These are phyloP conservation scores for Epichloe typhina DNA, from an alignment of 2,329 filamentous ascomycete genomes.

Conservation along the genomic window DNA sequence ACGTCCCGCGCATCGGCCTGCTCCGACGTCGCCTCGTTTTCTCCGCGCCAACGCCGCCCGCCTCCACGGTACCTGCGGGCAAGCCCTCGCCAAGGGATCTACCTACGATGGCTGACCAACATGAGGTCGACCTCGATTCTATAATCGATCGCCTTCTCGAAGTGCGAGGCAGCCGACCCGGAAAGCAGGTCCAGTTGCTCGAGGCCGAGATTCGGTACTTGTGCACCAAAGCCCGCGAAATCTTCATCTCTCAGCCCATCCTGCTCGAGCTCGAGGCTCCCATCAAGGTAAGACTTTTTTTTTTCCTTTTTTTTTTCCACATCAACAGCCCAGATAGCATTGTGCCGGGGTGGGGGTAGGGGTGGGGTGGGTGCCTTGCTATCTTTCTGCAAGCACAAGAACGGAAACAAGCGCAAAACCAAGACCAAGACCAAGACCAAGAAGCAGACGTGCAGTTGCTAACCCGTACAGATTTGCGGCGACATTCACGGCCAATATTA, in stretches of 20 bases:
- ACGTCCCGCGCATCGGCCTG: slow-evolving; percentile 17
- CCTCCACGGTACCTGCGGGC: slow-evolving; percentile 23
- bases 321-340: background rate
- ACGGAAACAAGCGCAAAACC: too few species aligned
- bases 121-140: slow-evolving; percentile 96
- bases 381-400: too few species aligned
- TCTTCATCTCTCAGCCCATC: slow-evolving; percentile 98
- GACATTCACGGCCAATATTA: slow-evolving; percentile 99
- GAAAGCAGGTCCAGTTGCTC: slow-evolving; percentile 95
- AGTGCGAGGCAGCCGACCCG: slow-evolving; percentile 91
- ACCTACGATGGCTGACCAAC: slow-evolving; percentile 46
- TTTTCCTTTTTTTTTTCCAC: background rate
- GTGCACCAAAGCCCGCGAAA: slow-evolving; percentile 97
- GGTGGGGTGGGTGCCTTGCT: too few species aligned
- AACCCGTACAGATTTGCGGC: slow-evolving; percentile 67
- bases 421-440: too few species aligned
- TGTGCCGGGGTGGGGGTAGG: too few species aligned
- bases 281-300: slow-evolving; percentile 65
- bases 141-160: slow-evolving; percentile 98
- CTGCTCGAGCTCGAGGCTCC: slow-evolving; percentile 94
- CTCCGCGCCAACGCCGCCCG: slow-evolving; percentile 11
- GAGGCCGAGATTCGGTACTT: slow-evolving; percentile 94
- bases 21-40: slow-evolving; percentile 12
- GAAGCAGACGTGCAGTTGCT: background rate
- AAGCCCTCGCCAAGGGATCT: slow-evolving; percentile 23